Evolutionary conservation across 805 yeast species (phyloP), one percentile per base, ranked within the genome.

Genomic region (Kazachstania africana): DNA sequence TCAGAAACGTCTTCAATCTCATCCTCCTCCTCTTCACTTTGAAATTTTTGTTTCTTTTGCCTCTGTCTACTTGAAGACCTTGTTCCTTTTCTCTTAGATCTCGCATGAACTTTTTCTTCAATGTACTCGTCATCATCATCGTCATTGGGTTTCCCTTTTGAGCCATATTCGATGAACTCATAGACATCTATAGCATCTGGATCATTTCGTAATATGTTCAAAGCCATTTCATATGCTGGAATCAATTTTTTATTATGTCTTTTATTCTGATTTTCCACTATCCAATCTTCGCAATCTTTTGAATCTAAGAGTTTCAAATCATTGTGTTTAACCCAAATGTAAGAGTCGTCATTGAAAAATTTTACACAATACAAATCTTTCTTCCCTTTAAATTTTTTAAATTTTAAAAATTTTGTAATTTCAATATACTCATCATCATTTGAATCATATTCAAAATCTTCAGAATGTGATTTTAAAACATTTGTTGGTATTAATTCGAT

Each of bases 401-500:
- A 54, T 26, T 44, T 45, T 24, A 53, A 29, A 6, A 38, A 21
- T 3, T 39, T 37, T n/a, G 54, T 47, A 30, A 52, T 47, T 14
- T 34, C 24, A 13, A 52, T 45, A 28, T 30, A 47, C 6, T 47
- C 39, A 6, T 39, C 39, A 6, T 8, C 31, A 8, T 8, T n/a
- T 23, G 15, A 18, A 8, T 19, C 25, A n/a, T 40, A 45, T n/a
- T 36, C 38, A 8, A 34, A 37, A 16, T 29, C 21, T 3, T 16
- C 12, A 8, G 36, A 16, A 16, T 32, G 40, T 14, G 33, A 66
- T 12, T 55, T 51, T 16, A 57, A 40, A 18, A 81, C 70, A 42
- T 65, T 59, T 14, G 60, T 69, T 1, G 94, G 91, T 5, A 82
- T 62, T 6, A 70, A 53, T 12, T 66, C 63, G 36, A 61, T 68